Percentiles rank a stretch among this genome's conserved stretches.
Evolutionary conservation across 2,329 filamentous ascomycete species (phyloP).

Genomic region (Periconia sp.): DNA sequence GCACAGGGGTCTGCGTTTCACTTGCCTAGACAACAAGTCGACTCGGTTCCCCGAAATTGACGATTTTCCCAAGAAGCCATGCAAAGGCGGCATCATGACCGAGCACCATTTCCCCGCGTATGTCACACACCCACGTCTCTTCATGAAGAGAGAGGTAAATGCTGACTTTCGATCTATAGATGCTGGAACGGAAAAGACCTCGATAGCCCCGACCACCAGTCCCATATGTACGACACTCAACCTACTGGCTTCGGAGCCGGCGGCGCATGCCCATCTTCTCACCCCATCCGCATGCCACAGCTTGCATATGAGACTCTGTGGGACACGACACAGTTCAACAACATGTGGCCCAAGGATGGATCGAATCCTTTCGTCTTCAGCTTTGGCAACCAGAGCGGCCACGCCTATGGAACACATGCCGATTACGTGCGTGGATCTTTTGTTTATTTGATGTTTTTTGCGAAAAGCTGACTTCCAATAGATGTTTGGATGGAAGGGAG

Average conservation of each 20-base stretch:
- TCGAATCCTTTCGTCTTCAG: constrained; percentile 15
- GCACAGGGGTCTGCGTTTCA: constrained; percentile 13
- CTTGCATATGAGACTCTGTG: constrained; percentile 14
- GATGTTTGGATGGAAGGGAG: constrained; percentile 43
- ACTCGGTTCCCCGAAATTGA: constrained; percentile 18
- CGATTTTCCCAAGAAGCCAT: constrained; percentile 13
- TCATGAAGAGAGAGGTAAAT: not conserved
- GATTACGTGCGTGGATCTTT: constrained; percentile 8
- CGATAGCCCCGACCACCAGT: constrained; percentile 56
- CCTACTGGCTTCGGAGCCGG: constrained; percentile 6
- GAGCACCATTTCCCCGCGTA: constrained; percentile 15
- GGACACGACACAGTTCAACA: constrained; percentile 16
- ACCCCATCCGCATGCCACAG: constrained; percentile 14
- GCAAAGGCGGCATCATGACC: constrained; percentile 16
- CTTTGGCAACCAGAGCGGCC: constrained; percentile 9
- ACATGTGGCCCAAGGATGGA: constrained; percentile 14
- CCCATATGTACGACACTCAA: constrained; percentile 40
- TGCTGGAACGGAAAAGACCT: constrained; percentile 50
- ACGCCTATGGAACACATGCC: constrained; percentile 16
- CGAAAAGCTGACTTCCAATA: not conserved
- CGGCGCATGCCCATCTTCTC: constrained; percentile 9
- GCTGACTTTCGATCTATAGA: not conserved
- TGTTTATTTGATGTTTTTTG: not conserved
- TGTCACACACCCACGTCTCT: not conserved
- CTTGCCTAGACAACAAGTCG: constrained; percentile 12